Percentiles rank a stretch among this genome's conserved stretches.
Conservation (phyloP, 495 filamentous ascomycete species). For the Tuber brumale region DNA sequence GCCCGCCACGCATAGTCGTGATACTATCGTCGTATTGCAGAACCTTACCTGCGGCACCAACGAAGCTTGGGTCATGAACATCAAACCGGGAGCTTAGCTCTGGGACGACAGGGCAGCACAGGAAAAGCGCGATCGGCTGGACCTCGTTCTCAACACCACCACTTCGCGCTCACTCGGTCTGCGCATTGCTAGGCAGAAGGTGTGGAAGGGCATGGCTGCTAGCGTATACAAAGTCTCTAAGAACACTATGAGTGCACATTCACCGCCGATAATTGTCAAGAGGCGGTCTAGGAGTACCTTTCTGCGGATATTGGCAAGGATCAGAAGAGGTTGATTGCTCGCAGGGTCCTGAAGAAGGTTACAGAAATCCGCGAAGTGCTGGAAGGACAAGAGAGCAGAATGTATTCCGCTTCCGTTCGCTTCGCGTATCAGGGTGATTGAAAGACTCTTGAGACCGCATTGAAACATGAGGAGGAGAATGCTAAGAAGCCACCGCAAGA, state of each 20-base stretch:
- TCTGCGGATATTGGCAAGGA: slow-evolving; percentile 53
- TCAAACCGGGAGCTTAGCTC: slow-evolving; percentile 88
- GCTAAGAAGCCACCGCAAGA: too few relatives aligned
- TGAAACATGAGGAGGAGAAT: too few relatives aligned
- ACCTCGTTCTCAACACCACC: slow-evolving; percentile 72
- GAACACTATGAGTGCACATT: slow-evolving; percentile 81
- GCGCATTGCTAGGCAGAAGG: slow-evolving; percentile 93
- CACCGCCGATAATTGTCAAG: slow-evolving; percentile 60
- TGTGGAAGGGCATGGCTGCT: slow-evolving; percentile 61
- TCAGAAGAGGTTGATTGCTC: slow-evolving; percentile 60
- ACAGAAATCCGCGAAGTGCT: too few relatives aligned
- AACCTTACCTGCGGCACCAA: slow-evolving; percentile 78
- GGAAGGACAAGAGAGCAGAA: too few relatives aligned
- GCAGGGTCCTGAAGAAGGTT: slow-evolving; percentile 60
- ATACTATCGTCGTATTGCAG: too few relatives aligned
- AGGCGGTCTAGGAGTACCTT: slow-evolving; percentile 69
- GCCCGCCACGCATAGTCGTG: too few relatives aligned
- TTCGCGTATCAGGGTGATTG: too few relatives aligned
- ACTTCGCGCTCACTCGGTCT: too few relatives aligned
- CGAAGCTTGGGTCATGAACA: slow-evolving; percentile 82
- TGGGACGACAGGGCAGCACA: slow-evolving; percentile 68
- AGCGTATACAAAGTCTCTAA: slow-evolving; percentile 65
- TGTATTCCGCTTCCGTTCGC: too few relatives aligned
- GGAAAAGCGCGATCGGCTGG: slow-evolving; percentile 70
- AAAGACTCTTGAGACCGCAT: too few relatives aligned